Conservation (phyloP, 2,329 filamentous ascomycete species). For the Macrophomina tecta region DNA sequence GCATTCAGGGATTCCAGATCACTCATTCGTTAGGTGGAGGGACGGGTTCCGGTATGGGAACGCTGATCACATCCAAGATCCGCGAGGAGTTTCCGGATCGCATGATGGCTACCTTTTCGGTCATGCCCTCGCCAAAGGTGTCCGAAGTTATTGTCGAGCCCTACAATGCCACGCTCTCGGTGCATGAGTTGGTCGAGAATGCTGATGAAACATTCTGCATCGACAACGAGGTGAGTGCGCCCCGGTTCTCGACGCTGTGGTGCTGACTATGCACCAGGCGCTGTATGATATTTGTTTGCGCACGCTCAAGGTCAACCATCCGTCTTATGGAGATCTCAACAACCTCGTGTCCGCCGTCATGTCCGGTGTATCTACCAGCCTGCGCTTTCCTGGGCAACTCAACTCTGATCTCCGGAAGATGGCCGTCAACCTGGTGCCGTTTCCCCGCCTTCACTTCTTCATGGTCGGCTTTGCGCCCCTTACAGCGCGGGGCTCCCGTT, state of each 20-base stretch:
- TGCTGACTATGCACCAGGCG: conserved; percentile 58
- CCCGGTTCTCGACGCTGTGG: conserved; percentile 20
- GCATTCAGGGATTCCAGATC: conserved; percentile 99
- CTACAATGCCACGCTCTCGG: conserved; percentile 98
- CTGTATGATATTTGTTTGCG: conserved; percentile 99
- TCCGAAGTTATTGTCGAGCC: conserved; percentile 99
- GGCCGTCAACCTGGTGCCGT: conserved; percentile 99
- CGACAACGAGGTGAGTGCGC: conserved; percentile 81
- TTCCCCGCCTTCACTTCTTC: conserved; percentile 99
- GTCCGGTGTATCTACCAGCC: conserved; percentile 97
- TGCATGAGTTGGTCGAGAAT: conserved; percentile 99
- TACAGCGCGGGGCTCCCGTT: conserved; percentile 88
- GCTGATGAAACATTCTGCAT: conserved; percentile 99
- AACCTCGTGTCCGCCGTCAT: conserved; percentile 99
- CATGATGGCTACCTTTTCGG: conserved; percentile 99
- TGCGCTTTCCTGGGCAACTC: conserved; percentile 99
- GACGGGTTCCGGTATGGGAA: conserved; percentile 99
- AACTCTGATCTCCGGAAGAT: conserved; percentile 99
- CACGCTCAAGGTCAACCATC: conserved; percentile 97
- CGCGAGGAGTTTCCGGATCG: conserved; percentile 99
- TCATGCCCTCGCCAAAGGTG: conserved; percentile 98
- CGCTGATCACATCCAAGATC: conserved; percentile 99
- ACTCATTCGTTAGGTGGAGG: conserved; percentile 99
- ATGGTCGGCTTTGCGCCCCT: conserved; percentile 99
- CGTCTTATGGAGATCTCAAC: conserved; percentile 99